Evolutionary conservation across 2,329 filamentous ascomycete species (phyloP).

Genomic region (Dactylellina haptotyla): DNA sequence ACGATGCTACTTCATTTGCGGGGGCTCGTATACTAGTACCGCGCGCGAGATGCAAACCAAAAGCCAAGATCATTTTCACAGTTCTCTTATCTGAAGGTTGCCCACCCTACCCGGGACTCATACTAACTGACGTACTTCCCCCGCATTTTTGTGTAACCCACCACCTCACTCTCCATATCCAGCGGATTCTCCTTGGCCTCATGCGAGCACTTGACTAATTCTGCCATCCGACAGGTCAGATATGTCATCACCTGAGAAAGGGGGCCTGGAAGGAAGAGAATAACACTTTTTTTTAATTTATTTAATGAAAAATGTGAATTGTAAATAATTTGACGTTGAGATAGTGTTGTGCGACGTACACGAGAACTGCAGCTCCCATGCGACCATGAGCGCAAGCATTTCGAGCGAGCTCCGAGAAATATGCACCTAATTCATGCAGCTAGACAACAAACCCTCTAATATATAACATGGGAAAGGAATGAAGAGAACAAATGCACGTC

Average conservation of each 20-base stretch:
- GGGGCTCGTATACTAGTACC: too few relatives aligned
- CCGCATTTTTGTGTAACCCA: slow-evolving; percentile 48
- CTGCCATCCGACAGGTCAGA: not conserved
- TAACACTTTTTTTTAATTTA: not conserved
- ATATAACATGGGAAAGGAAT: too few relatives aligned
- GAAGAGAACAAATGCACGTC: not conserved
- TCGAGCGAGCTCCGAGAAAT: not conserved
- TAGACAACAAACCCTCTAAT: too few relatives aligned
- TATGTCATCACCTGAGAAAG: not conserved
- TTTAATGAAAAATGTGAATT: not conserved
- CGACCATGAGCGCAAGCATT: slow-evolving; percentile 22
- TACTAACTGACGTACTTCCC: slow-evolving; percentile 7
- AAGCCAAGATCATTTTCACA: too few relatives aligned
- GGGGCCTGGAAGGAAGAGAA: not conserved
- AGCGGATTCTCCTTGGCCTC: not conserved
- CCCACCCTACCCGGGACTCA: not conserved
- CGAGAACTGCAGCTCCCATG: slow-evolving; percentile 5
- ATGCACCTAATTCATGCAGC: slow-evolving; percentile 2
- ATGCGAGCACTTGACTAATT: not conserved
- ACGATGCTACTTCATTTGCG: too few relatives aligned
- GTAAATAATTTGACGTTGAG: slow-evolving; percentile 17
- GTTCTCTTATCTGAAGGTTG: not conserved
- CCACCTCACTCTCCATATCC: slow-evolving; percentile 1
- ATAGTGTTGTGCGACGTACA: slow-evolving; percentile 37
- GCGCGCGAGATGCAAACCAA: too few relatives aligned